phyloP scores from a whole-genome alignment of 768 basidiomycete species.

The Termitomyces sp. region DNA sequence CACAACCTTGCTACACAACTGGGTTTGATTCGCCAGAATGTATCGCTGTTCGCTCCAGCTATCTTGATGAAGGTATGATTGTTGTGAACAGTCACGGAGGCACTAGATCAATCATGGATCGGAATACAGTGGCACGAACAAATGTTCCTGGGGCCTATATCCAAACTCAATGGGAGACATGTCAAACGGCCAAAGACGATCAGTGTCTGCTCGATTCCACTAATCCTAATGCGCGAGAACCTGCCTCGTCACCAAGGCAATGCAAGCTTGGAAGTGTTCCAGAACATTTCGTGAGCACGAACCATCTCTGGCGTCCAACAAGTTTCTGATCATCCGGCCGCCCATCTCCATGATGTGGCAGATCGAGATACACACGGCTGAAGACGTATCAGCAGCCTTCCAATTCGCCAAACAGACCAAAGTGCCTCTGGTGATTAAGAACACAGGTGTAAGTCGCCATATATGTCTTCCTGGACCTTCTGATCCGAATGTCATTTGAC shows the following conservation, averaged over 20 bases:
- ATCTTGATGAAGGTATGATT: constrained; percentile 16
- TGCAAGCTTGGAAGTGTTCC: constrained; percentile 35
- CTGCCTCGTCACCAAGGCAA: constrained; percentile 17
- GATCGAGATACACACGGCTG: constrained; percentile 28
- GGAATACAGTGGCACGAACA: constrained; percentile 9
- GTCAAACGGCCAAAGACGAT: constrained; percentile 34
- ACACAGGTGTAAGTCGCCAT: constrained; percentile 39
- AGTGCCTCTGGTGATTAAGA: constrained; percentile 43
- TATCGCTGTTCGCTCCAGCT: constrained; percentile 8
- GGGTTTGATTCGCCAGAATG: constrained; percentile 15
- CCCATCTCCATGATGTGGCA: neutral
- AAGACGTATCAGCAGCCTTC: constrained; percentile 40
- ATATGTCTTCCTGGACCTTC: neutral
- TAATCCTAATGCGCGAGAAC: constrained; percentile 22
- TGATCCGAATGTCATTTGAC: neutral
- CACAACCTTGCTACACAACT: constrained; percentile 17
- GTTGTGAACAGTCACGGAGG: neutral
- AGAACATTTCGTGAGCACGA: constrained; percentile 28
- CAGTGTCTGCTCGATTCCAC: constrained; percentile 43
- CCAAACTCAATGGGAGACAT: constrained; percentile 50
- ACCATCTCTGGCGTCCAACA: neutral
- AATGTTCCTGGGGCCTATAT: constrained; percentile 24
- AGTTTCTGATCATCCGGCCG: neutral
- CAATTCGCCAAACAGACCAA: constrained; percentile 32
- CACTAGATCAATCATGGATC: neutral